Evolutionary conservation across 139 green algal species (phyloP), one percentile per base, ranked within the genome.

Genomic region (Zygnema cylindricum): DNA sequence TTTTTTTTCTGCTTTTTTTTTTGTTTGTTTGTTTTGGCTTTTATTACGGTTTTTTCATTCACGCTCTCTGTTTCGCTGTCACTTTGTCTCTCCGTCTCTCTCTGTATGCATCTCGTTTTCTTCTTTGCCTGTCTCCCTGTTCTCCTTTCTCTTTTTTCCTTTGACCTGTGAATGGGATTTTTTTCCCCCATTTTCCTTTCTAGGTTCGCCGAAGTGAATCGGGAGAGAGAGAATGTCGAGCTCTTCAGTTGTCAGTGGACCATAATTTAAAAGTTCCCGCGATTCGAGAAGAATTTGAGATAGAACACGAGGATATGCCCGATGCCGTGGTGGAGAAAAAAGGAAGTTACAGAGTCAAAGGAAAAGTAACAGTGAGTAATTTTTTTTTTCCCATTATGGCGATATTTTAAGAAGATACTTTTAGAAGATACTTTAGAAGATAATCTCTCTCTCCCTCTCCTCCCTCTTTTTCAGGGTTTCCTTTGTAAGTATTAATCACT

Each of bases 291-390:
- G 76, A 63, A 41, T 87, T 87, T 54, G 54, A 55, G 0, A 54
- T 32, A 41, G 81, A 87, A 54, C 81, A 87, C 40, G 81, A 43
- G 0, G 81, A 87, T 69, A 87, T 78, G 81, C 40, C 81, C 0
- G 81, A 87, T 43, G 81, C 81, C n/a, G 81, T 87, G 42, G 81
- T 87, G 23, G 81, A 87, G n/a, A 69, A 73, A 32, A 79, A 55
- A 0, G 81, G 81, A 1, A 78, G 25, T 0, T 87, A 78, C 42
- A 42, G 40, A 0, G 81, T 87, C 0, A 87, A 87, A 32, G 81
- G 81, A 1, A 87, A 87, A 69, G 81, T 87, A 25, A 63, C 81
- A n/a, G 81, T 87, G 43, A 32, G 81, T 79, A 16, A 25, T 79
- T 16, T 16, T 79, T 16, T 16, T 79, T 30, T 73, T 73, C 30